Base-by-base conservation (phyloP, 805 yeast species). In the Starmerella stellata region DNA sequence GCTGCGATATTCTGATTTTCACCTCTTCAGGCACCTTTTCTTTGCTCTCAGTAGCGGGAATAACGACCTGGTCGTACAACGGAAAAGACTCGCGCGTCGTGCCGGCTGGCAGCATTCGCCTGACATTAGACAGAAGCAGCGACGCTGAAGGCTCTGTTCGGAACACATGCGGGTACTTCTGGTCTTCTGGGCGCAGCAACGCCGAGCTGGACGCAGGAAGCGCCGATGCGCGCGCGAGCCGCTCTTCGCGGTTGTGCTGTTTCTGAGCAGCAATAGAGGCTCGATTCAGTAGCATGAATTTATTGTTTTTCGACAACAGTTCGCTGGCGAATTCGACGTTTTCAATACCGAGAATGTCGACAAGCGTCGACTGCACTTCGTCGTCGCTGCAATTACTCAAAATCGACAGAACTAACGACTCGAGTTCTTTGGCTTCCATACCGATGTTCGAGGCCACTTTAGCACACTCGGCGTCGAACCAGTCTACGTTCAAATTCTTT, bases 161-260 rank as follows among this genome's bases (percentile, higher is more conserved):
- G 56, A 67, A 90, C 1, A 90, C 95, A 58, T 92, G 93, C 0
- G 95, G 95, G 50, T 82, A 87, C 38, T 68, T 61, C 16, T 67
- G 67, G 29, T 61, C 63, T 15, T 32, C 35, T 5, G 35, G 35
- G 11, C 25, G 23, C 8, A 32, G 18, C 17, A 32, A 19, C 5
- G 35, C 8, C n/a, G 15, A 14, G 15, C 16, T 20, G 35, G 8
- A 7, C 7, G 18, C 18, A 7, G 7, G 13, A 5, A 32, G 15
- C 25, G 9, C 9, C 11, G 25, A 7, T 23, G 25, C 25, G 11
- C 25, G 25, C 25, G 7, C 25, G 11, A 11, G 9, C 11, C 25
- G 25, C 11, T 11, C 9, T 23, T 23, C 25, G 9, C 25, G 25
- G 11, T 7, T 7, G 11, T 23, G 7, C 11, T 23, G 25, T 11